Conservation (phyloP, 345 rosid genomes). For the Eucalyptus guilfoylei region DNA sequence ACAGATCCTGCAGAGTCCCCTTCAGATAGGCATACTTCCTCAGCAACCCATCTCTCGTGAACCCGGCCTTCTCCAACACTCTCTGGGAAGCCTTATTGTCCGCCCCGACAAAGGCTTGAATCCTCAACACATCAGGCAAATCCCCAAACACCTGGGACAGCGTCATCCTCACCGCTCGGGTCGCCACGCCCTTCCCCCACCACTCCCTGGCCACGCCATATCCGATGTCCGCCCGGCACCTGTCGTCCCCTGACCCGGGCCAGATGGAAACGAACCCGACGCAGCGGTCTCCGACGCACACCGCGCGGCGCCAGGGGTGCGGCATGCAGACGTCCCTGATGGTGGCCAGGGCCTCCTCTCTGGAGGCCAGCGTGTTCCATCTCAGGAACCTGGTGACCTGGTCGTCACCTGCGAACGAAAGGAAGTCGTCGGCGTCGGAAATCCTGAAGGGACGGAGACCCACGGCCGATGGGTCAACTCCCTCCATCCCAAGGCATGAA, state of each 20-base stretch:
- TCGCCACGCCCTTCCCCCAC: slow-evolving; percentile 43
- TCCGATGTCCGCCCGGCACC: slow-evolving; percentile 20
- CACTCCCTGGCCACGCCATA: slow-evolving; percentile 19
- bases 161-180: slow-evolving; percentile 28
- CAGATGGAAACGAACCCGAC: slow-evolving; percentile 22
- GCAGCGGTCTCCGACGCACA: slow-evolving; percentile 8
- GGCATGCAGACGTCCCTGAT: slow-evolving; percentile 12
- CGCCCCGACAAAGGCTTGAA: slow-evolving; percentile 28
- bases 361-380: background rate
- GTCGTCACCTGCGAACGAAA: slow-evolving; percentile 23
- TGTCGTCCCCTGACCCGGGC: slow-evolving; percentile 14
- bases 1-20: slow-evolving; percentile 15
- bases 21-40: slow-evolving; percentile 26
- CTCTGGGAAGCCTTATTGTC: slow-evolving; percentile 29
- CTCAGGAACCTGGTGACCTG: background rate
- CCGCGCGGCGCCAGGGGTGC: slow-evolving; percentile 37
- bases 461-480: background rate
- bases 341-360: background rate
- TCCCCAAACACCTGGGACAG: slow-evolving; percentile 19
- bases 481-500: background rate
- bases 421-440: slow-evolving; percentile 24
- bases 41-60: slow-evolving; percentile 25
- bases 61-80: slow-evolving; percentile 37
- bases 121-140: slow-evolving; percentile 19
- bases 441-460: background rate